Conservation (phyloP, 1,284 basidiomycete species). For the Amylostereum chailletii region DNA sequence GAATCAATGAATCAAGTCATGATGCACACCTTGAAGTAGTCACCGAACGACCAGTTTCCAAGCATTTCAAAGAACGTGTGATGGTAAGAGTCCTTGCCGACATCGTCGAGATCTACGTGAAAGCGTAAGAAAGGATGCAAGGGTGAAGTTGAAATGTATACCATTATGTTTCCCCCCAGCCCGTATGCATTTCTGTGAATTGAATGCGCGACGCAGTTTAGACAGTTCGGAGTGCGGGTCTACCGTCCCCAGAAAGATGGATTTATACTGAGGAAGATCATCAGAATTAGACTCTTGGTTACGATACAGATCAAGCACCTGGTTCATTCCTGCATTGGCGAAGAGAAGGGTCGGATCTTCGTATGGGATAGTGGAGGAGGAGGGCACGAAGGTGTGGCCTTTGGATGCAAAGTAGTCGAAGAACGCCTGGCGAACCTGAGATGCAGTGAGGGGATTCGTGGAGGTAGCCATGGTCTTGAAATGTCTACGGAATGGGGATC, state of each 20-base stretch:
- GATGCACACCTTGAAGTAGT: constrained; percentile 87
- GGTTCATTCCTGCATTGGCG: constrained; percentile 98
- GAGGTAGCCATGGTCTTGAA: constrained; percentile 14
- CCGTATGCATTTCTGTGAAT: constrained; percentile 96
- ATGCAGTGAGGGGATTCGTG: constrained; percentile 55
- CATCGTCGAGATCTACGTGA: constrained; percentile 85
- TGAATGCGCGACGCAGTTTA: constrained; percentile 88
- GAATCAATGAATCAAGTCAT: not conserved
- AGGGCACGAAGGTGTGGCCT: constrained; percentile 88
- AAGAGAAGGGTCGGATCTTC: constrained; percentile 97
- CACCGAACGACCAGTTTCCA: constrained; percentile 99
- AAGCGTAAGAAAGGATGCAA: constrained; percentile 4
- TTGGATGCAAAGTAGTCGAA: constrained; percentile 75
- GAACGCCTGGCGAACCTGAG: constrained; percentile 65
- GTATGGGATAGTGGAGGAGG: constrained; percentile 90
- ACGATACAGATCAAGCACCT: constrained; percentile 33
- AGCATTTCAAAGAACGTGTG: constrained; percentile 99
- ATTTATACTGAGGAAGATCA: constrained; percentile 70
- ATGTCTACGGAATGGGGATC: not conserved
- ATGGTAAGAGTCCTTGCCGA: constrained; percentile 94
- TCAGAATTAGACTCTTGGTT: constrained; percentile 8
- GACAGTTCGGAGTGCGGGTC: constrained; percentile 87
- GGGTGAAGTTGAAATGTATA: constrained; percentile 20
- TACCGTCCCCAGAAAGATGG: constrained; percentile 93
- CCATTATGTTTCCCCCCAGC: constrained; percentile 99